Base-by-base conservation (phyloP, 345 rosid species). In the Syzygium aqueum region DNA sequence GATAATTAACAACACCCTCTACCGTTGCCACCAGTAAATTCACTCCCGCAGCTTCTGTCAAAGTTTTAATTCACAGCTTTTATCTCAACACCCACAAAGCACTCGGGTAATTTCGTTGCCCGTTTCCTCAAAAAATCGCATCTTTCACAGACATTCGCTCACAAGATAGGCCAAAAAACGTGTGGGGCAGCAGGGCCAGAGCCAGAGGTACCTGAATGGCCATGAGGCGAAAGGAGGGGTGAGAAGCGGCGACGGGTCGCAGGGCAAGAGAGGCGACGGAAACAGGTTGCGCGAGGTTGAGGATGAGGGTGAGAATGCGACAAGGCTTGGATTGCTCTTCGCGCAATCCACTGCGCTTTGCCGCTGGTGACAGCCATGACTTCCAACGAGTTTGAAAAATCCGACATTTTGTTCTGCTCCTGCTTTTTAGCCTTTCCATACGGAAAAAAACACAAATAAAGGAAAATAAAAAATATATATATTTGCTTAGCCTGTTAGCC, bases 341-440 rank as follows among this genome's bases (percentile, higher is more conserved):
- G 90, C 57, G 94, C 87, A 88, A 92, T 46, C 90, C 90, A 84
- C 50, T 91, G 92, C 50, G 95, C 86, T n/a, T 91, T 67, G 84
- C 89, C 77, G 85, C 91, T 87, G 40, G 89, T 52, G 88, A 88
- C 89, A 54, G 92, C 95, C 97, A 93, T 93, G 87, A 91, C 88
- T 37, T 37, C 49, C 7, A 73, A 73, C 80, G 6, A 33, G 80
- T 9, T 19, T 19, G 0, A 7, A 12, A 11, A 73, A 33, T 73
- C 13, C 46, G 25, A 57, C 13, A 33, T 33, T 21, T 33, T 8
- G 9, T 17, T 10, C 49, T 37, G 0, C 46, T 21, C 80, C 46
- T 17, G 80, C 46, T 33, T 67, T 33, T 33, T 50, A 4, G 27
- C 27, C 27, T 56, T 23, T 22, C 14, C n/a, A 5, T 13, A 23